Evolutionary conservation across 2,329 filamentous ascomycete species (phyloP).

Genomic region (Grosmannia clavigera): DNA sequence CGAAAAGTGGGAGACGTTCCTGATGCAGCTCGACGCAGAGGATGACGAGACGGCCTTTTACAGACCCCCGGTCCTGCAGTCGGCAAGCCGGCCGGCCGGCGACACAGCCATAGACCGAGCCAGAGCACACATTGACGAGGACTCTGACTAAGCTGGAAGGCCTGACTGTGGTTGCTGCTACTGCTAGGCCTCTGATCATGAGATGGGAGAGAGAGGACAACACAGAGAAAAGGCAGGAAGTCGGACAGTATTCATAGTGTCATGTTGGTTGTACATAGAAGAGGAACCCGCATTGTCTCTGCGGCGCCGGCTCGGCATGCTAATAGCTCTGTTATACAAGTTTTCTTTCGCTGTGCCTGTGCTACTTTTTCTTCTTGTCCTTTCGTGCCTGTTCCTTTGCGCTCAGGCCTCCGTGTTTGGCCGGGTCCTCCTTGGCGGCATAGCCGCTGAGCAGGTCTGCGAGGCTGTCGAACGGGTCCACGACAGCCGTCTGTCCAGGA

Average conservation of each 20-base stretch:
- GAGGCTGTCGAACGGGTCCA: conserved; percentile 24
- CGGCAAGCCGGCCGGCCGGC: conserved; percentile 33
- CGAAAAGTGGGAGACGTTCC: conserved; percentile 96
- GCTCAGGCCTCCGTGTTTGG: conserved; percentile 26
- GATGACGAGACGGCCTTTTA: conserved; percentile 66
- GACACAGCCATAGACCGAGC: conserved; percentile 50
- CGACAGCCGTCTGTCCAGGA: conserved; percentile 5
- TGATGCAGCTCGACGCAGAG: conserved; percentile 89
- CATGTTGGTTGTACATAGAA: conserved; percentile 16
- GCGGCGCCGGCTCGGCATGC: background rate
- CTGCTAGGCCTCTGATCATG: background rate
- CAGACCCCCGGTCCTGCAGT: conserved; percentile 46
- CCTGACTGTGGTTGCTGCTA: background rate
- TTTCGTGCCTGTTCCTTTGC: conserved; percentile 25
- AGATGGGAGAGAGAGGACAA: background rate
- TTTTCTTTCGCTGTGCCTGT: background rate
- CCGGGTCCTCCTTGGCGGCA: conserved; percentile 25
- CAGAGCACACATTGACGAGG: conserved; percentile 45
- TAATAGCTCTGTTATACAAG: conserved; percentile 2
- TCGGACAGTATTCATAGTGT: background rate
- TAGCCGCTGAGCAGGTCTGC: conserved; percentile 42
- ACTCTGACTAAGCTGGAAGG: conserved; percentile 33
- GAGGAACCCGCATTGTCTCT: background rate
- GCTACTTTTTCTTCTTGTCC: conserved; percentile 33
- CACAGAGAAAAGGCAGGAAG: background rate